phyloP scores from a whole-genome alignment of 192 early-diverging fungal genomes.

The Backusella tuberculispora region DNA sequence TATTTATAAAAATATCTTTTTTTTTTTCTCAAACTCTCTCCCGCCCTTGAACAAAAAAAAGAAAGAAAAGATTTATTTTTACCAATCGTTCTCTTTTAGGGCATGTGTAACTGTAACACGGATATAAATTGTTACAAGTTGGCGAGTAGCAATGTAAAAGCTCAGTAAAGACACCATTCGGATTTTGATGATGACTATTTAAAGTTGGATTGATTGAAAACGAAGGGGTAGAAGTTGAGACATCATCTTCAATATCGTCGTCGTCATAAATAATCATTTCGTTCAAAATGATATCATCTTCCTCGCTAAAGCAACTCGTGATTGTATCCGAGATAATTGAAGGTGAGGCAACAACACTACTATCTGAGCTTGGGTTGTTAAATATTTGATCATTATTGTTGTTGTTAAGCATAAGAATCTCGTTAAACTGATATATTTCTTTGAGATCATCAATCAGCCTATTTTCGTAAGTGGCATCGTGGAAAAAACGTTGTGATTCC shows the following conservation, averaged over 20 bases:
- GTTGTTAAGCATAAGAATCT: background rate
- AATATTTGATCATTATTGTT: background rate
- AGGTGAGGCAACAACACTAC: background rate
- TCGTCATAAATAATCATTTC: background rate
- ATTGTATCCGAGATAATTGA: background rate
- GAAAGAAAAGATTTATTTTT: background rate
- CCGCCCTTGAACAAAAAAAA: background rate
- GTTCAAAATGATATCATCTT: background rate
- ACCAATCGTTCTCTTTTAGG: constrained; percentile 51
- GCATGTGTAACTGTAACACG: constrained; percentile 92
- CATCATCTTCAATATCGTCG: background rate
- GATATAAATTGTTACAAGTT: constrained; percentile 73
- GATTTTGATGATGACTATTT: background rate
- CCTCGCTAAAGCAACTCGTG: background rate
- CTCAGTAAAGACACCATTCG: constrained; percentile 80
- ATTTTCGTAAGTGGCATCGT: constrained; percentile 87
- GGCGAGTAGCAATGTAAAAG: constrained; percentile 93
- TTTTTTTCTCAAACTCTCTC: background rate
- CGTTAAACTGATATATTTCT: constrained; percentile 81
- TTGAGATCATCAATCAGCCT: constrained; percentile 77
- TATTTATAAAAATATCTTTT: background rate
- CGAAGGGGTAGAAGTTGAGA: too few relatives aligned
- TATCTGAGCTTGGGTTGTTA: background rate
- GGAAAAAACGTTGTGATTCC: constrained; percentile 87
- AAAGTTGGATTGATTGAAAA: background rate